Evolutionary conservation across 2,329 filamentous ascomycete genomes (phyloP).

Genomic region (Shiraia bambusicola): DNA sequence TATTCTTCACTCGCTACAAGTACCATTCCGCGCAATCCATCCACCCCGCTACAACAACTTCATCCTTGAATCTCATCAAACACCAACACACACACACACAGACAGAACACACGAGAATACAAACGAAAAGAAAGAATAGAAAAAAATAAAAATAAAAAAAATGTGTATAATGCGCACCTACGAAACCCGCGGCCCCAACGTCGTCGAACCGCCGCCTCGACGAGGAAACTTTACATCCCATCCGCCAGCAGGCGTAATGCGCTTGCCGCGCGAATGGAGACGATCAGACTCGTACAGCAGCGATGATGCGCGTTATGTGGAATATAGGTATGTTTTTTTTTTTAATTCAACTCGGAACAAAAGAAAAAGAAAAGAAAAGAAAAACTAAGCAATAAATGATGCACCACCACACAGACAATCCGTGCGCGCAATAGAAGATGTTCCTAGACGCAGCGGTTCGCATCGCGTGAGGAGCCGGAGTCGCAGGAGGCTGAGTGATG

Average conservation of each 20-base stretch:
- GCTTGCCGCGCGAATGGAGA: conserved; percentile 36
- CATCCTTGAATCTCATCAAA: conserved; percentile 1
- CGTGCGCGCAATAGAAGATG: conserved; percentile 30
- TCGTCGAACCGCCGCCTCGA: conserved; percentile 36
- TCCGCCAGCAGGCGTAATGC: conserved; percentile 35
- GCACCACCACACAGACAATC: too few species aligned
- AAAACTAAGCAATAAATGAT: not conserved
- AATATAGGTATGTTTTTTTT: conserved; percentile 18
- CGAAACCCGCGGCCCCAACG: conserved; percentile 27
- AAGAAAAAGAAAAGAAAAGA: not conserved
- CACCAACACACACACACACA: not conserved
- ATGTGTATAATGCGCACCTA: conserved; percentile 41
- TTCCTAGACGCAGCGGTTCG: conserved; percentile 25
- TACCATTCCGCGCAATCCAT: too few species aligned
- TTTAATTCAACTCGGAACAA: not conserved
- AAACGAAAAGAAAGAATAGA: not conserved
- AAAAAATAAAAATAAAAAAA: not conserved
- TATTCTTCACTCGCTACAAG: too few species aligned
- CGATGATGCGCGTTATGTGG: conserved; percentile 21
- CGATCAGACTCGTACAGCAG: conserved; percentile 21
- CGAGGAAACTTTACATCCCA: conserved; percentile 37
- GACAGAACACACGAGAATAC: not conserved
- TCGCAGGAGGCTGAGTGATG: conserved; percentile 28
- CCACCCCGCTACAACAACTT: too few species aligned
- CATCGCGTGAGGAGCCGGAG: conserved; percentile 30